Evolutionary conservation across 257 asterid genomes (phyloP).

Genomic region (Salvia splendens): DNA sequence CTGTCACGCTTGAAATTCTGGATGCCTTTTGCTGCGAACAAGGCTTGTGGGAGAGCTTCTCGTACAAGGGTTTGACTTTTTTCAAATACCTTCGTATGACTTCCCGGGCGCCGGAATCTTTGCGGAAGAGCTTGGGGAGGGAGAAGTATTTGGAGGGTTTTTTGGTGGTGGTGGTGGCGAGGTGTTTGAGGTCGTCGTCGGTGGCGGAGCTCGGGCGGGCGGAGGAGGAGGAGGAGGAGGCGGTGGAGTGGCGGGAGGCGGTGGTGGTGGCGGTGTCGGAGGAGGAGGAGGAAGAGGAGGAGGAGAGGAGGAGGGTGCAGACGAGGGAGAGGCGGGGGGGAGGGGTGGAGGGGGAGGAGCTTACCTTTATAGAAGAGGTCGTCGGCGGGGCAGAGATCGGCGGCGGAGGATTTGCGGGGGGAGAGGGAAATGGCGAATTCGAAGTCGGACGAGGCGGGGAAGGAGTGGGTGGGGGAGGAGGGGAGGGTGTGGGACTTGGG

Average conservation of each 20-base stretch:
- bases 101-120: slow-evolving; percentile 58
- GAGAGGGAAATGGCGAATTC: slow-evolving; percentile 79
- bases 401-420: slow-evolving; percentile 62
- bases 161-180: slow-evolving; percentile 17
- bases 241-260: slow-evolving; percentile 76
- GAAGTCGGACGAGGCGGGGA: slow-evolving; percentile 73
- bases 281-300: slow-evolving; percentile 74
- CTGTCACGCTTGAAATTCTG: slow-evolving; percentile 21
- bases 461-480: slow-evolving; percentile 85
- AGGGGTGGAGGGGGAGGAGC: slow-evolving; percentile 79
- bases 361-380: slow-evolving; percentile 88
- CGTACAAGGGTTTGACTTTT: slow-evolving; percentile 77
- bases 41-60: slow-evolving; percentile 60
- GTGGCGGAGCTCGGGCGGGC: slow-evolving; percentile 75
- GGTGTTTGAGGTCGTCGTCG: slow-evolving; percentile 64
- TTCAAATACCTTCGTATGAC: slow-evolving; percentile 69
- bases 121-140: slow-evolving; percentile 72
- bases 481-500: slow-evolving; percentile 80
- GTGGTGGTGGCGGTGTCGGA: slow-evolving; percentile 70
- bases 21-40: slow-evolving; percentile 26
- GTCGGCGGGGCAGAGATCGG: slow-evolving; percentile 83
- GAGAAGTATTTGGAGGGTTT: slow-evolving; percentile 62
- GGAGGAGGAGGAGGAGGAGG: slow-evolving; percentile 63
- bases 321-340: slow-evolving; percentile 80
- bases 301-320: slow-evolving; percentile 69